Conservation (phyloP, 805 yeast genomes). For the Debaryomyces hansenii region DNA sequence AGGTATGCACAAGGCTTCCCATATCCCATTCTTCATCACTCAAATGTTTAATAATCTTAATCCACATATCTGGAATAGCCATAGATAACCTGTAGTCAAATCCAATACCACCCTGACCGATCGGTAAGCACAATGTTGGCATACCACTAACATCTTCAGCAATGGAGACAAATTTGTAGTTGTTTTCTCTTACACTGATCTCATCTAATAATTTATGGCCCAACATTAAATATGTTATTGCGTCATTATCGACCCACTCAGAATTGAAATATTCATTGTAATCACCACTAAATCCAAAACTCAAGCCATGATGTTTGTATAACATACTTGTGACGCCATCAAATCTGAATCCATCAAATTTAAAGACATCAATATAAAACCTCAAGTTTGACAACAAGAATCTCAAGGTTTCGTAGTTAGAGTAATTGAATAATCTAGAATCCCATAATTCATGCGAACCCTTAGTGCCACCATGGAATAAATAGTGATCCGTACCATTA, state of each 20-base stretch:
- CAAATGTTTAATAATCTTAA: constrained; percentile 81
- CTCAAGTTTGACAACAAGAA: constrained; percentile 83
- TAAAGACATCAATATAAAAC: constrained; percentile 76
- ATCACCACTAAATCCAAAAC: constrained; percentile 87
- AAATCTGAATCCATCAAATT: constrained; percentile 93
- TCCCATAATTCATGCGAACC: constrained; percentile 95
- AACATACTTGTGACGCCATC: constrained; percentile 97
- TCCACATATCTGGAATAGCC: constrained; percentile 99
- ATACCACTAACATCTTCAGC: constrained; percentile 98
- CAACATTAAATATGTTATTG: constrained; percentile 80
- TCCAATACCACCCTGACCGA: constrained; percentile 81
- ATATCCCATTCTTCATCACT: constrained; percentile 91
- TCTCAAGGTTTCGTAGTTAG: constrained; percentile 86
- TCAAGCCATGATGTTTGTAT: constrained; percentile 89
- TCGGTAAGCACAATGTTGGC: constrained; percentile 87
- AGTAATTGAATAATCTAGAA: constrained; percentile 90
- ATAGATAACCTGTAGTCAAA: constrained; percentile 91
- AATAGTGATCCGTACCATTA: constrained; percentile 94
- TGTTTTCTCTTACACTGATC: constrained; percentile 38
- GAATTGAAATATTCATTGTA: constrained; percentile 86
- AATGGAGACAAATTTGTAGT: constrained; percentile 61
- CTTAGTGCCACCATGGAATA: constrained; percentile 88
- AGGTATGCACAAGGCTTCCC: constrained; percentile 73
- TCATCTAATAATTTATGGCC: constrained; percentile 78
- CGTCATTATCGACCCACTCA: constrained; percentile 81